Percentiles rank a stretch among this genome's conserved stretches.
These are phyloP conservation scores for Scolecobasidium constrictum DNA, from an alignment of 2,329 filamentous ascomycete species.

Conservation along the genomic window DNA sequence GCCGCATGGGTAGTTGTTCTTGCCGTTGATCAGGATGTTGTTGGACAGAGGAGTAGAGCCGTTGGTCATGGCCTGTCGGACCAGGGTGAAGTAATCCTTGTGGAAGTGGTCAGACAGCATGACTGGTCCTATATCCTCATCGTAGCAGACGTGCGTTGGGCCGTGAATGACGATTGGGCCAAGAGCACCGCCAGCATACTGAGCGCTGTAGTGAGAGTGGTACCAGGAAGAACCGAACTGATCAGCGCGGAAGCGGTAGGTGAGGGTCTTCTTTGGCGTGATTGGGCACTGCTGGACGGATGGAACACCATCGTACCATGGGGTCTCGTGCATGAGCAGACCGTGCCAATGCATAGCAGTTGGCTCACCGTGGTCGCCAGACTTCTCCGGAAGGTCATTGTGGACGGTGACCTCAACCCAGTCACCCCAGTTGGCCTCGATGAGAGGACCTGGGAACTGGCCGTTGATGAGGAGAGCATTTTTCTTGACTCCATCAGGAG, in stretches of 20 bases:
- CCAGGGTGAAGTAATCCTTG: conserved; percentile 11
- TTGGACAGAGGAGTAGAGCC: conserved; percentile 12
- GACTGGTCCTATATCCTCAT: conserved; percentile 19
- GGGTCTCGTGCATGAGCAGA: conserved; percentile 20
- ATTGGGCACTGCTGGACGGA: conserved; percentile 24
- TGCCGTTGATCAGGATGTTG: conserved; percentile 19
- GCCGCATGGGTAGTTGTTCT: conserved; percentile 18
- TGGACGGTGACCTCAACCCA: conserved; percentile 13
- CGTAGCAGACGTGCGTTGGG: conserved; percentile 26
- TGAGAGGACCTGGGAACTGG: conserved; percentile 23
- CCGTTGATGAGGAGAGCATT: conserved; percentile 23
- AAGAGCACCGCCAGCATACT: conserved; percentile 18
- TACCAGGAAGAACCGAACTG: conserved; percentile 10
- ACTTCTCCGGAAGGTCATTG: conserved; percentile 24
- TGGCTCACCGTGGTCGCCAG: conserved; percentile 15
- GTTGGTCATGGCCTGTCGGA: conserved; percentile 11
- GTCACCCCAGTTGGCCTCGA: conserved; percentile 29
- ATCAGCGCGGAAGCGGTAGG: conserved; percentile 20
- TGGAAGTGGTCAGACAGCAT: conserved; percentile 17
- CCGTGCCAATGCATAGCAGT: conserved; percentile 25
- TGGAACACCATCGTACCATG: conserved; percentile 25
- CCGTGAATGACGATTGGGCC: conserved; percentile 20
- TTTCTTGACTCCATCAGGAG: conserved; percentile 20
- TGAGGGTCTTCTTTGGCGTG: conserved; percentile 19
- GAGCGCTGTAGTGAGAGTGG: conserved; percentile 18